These are phyloP conservation scores for Ceratobasidium sp. DNA, from an alignment of 1,284 basidiomycete species.

Conservation along the genomic window DNA sequence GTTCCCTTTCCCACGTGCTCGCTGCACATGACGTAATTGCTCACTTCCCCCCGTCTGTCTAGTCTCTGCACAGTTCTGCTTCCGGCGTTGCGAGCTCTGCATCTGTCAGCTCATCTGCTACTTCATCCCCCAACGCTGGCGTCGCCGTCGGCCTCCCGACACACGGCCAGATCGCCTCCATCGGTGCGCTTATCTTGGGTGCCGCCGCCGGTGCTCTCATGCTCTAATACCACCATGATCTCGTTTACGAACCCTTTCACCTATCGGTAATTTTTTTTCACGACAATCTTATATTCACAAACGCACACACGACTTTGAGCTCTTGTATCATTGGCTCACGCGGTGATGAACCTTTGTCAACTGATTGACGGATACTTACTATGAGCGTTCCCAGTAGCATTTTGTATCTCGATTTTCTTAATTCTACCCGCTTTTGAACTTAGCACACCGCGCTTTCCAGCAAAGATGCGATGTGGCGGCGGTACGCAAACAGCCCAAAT, in stretches of 20 bases:
- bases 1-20: slow-evolving; percentile 15
- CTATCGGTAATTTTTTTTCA: background rate
- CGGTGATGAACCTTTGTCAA: slow-evolving; percentile 12
- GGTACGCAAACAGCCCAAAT: too few relatives aligned
- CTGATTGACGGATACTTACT: slow-evolving; percentile 33
- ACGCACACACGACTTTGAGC: slow-evolving; percentile 22
- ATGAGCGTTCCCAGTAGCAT: slow-evolving; percentile 31
- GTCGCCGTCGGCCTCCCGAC: slow-evolving; percentile 16
- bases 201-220: slow-evolving; percentile 32
- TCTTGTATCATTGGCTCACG: slow-evolving; percentile 22
- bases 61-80: slow-evolving; percentile 33
- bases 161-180: slow-evolving; percentile 19
- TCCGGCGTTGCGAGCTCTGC: background rate
- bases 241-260: slow-evolving; percentile 10
- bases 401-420: slow-evolving; percentile 4
- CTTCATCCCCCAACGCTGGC: slow-evolving; percentile 25
- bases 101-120: background rate
- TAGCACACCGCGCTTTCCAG: too few relatives aligned
- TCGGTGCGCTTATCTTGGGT: slow-evolving; percentile 29
- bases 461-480: too few relatives aligned
- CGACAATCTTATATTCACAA: background rate
- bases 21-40: slow-evolving; percentile 2
- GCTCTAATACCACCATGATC: slow-evolving; percentile 15
- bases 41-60: background rate
- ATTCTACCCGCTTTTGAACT: too few relatives aligned